Evolutionary conservation across 192 early-diverging fungal genomes (phyloP).

Genomic region (Linnemannia exigua): DNA sequence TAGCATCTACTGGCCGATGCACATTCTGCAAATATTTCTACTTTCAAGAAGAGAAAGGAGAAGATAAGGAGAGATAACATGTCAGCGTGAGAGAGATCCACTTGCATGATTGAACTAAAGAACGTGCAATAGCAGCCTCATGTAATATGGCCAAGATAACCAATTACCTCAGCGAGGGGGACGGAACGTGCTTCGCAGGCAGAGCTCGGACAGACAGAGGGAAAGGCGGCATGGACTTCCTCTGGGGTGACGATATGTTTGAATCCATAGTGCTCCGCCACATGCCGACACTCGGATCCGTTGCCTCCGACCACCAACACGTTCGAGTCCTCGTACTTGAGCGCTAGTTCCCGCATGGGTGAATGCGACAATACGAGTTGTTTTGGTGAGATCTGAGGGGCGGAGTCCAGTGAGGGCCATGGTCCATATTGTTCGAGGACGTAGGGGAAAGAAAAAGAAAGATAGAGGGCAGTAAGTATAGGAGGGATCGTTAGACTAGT

Average conservation of each 20-base stretch:
- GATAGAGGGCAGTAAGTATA: neutral
- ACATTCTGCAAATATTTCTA: conserved; percentile 63
- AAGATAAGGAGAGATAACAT: neutral
- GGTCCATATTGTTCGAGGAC: neutral
- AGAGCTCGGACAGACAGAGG: conserved; percentile 63
- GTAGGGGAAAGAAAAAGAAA: neutral
- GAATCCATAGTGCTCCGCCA: conserved; percentile 80
- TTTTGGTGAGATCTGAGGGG: conserved; percentile 68
- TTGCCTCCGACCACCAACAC: conserved; percentile 85
- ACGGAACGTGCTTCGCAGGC: conserved; percentile 26
- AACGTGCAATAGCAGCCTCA: neutral
- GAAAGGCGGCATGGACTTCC: conserved; percentile 72
- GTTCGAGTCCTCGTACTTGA: conserved; percentile 70
- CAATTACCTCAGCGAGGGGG: conserved; percentile 41
- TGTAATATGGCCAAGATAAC: neutral
- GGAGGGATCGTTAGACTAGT: neutral
- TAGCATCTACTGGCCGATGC: conserved; percentile 71
- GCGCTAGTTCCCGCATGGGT: conserved; percentile 81
- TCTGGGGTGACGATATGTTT: conserved; percentile 70
- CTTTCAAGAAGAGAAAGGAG: neutral
- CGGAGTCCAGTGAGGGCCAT: conserved; percentile 22
- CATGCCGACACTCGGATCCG: conserved; percentile 68
- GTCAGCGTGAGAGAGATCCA: neutral
- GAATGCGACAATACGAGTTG: conserved; percentile 89
- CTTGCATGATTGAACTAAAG: neutral